Conservation (phyloP, 805 yeast species). For the Komagataella phaffii region DNA sequence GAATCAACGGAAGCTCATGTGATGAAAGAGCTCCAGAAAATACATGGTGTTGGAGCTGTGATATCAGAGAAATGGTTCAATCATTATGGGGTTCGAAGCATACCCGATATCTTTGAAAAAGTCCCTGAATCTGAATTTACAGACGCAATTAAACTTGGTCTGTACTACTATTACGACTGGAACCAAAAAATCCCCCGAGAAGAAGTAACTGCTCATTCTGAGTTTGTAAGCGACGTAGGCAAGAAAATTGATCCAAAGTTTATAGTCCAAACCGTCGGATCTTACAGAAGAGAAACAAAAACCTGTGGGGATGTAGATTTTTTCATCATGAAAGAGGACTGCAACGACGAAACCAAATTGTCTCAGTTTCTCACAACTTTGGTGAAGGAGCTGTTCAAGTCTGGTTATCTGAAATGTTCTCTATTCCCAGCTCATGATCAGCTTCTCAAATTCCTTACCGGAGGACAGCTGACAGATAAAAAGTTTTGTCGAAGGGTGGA, state of each 20-base stretch:
- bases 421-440: background rate
- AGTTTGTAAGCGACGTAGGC: constrained; percentile 14
- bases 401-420: constrained; percentile 10
- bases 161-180: constrained; percentile 35
- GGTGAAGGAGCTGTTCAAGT: constrained; percentile 4
- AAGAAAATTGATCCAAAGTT: constrained; percentile 20
- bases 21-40: constrained; percentile 20
- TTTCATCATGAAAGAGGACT: constrained; percentile 23
- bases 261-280: constrained; percentile 30
- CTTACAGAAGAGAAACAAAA: constrained; percentile 33
- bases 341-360: constrained; percentile 11
- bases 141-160: constrained; percentile 21
- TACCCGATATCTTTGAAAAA: constrained; percentile 21
- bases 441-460: constrained; percentile 20
- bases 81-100: constrained; percentile 15
- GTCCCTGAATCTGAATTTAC: constrained; percentile 8
- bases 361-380: constrained; percentile 6
- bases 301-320: constrained; percentile 42
- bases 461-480: constrained; percentile 17
- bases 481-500: constrained; percentile 38
- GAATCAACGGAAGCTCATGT: constrained; percentile 12
- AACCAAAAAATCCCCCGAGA: constrained; percentile 26
- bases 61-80: constrained; percentile 23
- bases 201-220: constrained; percentile 27
- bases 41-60: constrained; percentile 36